Percentiles rank a stretch among this genome's conserved stretches.
Evolutionary conservation across 306 rosid species (phyloP).

Genomic region (Prosopis cineraria): DNA sequence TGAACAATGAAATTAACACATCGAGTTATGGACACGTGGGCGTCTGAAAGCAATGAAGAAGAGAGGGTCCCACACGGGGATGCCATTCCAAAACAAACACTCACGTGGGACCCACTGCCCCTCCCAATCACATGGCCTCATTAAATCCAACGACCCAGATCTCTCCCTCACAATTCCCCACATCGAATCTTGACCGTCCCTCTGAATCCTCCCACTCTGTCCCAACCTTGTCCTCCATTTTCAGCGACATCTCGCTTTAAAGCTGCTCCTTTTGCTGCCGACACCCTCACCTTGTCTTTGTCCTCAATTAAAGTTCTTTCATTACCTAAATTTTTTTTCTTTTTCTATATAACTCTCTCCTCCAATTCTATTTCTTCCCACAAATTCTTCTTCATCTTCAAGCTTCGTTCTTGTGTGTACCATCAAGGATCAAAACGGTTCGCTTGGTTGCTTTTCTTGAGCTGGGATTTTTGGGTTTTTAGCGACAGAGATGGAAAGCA

Average conservation of each 20-base stretch:
- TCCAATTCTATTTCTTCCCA: conserved; percentile 30
- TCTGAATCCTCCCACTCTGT: conserved; percentile 47
- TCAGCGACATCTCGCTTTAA: conserved; percentile 63
- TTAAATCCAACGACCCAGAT: conserved; percentile 50
- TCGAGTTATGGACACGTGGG: not conserved
- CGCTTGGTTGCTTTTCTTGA: not conserved
- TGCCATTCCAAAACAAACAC: conserved; percentile 38
- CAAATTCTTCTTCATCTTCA: not conserved
- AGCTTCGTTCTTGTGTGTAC: not conserved
- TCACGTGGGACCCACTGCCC: conserved; percentile 33
- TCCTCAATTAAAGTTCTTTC: conserved; percentile 64
- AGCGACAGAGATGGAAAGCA: conserved; percentile 49
- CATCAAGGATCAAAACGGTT: not conserved
- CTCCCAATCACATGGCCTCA: conserved; percentile 51
- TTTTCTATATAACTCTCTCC: conserved; percentile 48
- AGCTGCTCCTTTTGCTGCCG: conserved; percentile 76
- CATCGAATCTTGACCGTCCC: conserved; percentile 57
- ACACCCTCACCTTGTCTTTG: conserved; percentile 73
- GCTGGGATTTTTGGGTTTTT: not conserved
- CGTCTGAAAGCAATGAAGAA: conserved; percentile 15
- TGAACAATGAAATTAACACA: too few species aligned
- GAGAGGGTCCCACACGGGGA: conserved; percentile 40
- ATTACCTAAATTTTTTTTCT: not conserved
- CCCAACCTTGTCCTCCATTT: conserved; percentile 71
- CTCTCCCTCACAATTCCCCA: conserved; percentile 45